phyloP scores from a whole-genome alignment of 352 stramenopile species.

The Aphanomyces cochlioides region DNA sequence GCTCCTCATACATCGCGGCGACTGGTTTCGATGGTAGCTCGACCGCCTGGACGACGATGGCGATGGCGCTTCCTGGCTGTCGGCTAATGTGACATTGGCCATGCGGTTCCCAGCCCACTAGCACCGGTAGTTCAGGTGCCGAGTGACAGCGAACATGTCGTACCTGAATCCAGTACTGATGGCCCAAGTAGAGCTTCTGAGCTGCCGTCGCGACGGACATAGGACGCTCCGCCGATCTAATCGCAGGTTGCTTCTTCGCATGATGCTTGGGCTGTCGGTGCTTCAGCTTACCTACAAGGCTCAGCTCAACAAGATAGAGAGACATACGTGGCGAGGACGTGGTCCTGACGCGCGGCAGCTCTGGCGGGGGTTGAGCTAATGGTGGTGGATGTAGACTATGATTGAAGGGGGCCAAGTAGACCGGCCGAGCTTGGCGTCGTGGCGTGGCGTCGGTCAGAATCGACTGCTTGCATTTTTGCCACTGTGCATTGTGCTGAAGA shows the following conservation, averaged over 20 bases:
- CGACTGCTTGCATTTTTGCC: conserved; percentile 51
- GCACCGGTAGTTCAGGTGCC: no score
- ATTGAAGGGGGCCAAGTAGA: conserved; percentile 13
- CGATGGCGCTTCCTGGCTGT: neutral
- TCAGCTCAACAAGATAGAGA: no score
- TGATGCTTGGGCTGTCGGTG: no score
- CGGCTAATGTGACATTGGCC: conserved; percentile 7
- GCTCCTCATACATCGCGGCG: no score
- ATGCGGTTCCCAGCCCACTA: conserved; percentile 13
- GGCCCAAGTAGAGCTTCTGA: conserved; percentile 9
- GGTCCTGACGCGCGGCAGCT: no score
- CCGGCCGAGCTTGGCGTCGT: neutral
- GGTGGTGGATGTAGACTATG: conserved; percentile 19
- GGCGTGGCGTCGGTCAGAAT: conserved; percentile 31
- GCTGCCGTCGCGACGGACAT: neutral
- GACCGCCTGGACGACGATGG: neutral
- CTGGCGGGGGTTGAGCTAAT: neutral
- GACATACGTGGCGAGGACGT: no score
- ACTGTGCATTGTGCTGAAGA: conserved; percentile 45
- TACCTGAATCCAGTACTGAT: conserved; percentile 22
- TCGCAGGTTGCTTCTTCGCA: no score
- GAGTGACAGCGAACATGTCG: neutral
- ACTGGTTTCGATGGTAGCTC: no score
- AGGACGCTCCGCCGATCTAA: neutral
- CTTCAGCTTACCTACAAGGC: no score